These are phyloP conservation scores for Solanum gracilifrons DNA, from an alignment of 257 asterid species.

Conservation along the genomic window DNA sequence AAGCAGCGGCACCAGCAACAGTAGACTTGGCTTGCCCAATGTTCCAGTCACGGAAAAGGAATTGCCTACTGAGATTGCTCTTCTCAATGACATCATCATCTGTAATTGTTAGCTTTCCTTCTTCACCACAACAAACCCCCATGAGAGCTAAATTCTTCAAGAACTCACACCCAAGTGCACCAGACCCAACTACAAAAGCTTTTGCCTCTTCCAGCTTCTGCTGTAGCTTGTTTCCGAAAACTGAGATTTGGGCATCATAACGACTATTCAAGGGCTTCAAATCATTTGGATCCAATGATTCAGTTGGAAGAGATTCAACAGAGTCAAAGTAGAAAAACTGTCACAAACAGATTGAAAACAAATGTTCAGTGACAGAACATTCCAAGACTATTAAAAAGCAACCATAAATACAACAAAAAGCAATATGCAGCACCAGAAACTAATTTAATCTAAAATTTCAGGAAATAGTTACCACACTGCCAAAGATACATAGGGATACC, in stretches of 20 bases:
- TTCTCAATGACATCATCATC: constrained; percentile 96
- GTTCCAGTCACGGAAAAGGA: constrained; percentile 91
- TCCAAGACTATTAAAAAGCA: not conserved
- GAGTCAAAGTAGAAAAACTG: constrained; percentile 96
- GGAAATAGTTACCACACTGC: not conserved
- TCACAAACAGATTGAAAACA: not conserved
- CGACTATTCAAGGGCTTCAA: constrained; percentile 71
- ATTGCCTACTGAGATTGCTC: constrained; percentile 96
- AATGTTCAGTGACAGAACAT: not conserved
- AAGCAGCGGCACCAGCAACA: constrained; percentile 81
- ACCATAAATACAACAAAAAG: not conserved
- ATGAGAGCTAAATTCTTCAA: constrained; percentile 82
- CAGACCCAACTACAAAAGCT: constrained; percentile 83
- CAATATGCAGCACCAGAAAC: not conserved
- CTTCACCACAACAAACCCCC: constrained; percentile 80
- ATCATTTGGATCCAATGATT: constrained; percentile 61
- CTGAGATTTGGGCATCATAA: constrained; percentile 92
- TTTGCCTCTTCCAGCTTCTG: constrained; percentile 73
- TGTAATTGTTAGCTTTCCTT: constrained; percentile 69
- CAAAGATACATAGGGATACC: not conserved
- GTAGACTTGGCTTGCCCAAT: constrained; percentile 93
- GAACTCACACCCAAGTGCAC: constrained; percentile 94
- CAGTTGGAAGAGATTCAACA: constrained; percentile 78
- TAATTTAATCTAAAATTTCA: not conserved
- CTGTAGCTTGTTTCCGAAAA: constrained; percentile 78